Evolutionary conservation across 2,329 filamentous ascomycete genomes (phyloP).

Genomic region (Sarocladium kiliense): DNA sequence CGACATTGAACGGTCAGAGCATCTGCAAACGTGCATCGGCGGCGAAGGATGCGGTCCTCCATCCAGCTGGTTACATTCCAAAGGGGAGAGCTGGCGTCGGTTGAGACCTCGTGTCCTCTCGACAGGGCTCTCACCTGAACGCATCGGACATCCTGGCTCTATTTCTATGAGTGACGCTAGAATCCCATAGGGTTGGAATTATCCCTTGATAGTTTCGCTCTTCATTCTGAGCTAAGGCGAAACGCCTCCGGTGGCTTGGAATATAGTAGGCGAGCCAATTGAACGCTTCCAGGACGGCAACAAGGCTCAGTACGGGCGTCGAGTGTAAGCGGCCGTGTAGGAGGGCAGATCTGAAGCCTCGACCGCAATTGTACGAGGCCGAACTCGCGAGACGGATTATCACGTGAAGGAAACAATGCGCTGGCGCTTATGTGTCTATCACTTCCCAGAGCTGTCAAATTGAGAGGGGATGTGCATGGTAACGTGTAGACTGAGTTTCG

Average conservation of each 20-base stretch:
- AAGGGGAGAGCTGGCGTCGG: too few relatives aligned
- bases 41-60: too few relatives aligned
- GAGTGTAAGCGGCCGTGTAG: conserved; percentile 4
- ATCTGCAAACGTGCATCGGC: too few relatives aligned
- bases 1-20: too few relatives aligned
- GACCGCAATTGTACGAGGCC: neutral
- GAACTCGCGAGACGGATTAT: neutral
- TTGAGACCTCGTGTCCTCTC: too few relatives aligned
- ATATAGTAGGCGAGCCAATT: conserved; percentile 1
- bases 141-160: too few relatives aligned
- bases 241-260: neutral
- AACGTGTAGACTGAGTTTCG: neutral
- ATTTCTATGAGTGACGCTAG: too few relatives aligned
- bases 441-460: neutral
- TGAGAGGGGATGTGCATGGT: neutral
- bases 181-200: too few relatives aligned
- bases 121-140: too few relatives aligned
- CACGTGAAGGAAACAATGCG: neutral
- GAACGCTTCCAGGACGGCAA: neutral
- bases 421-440: neutral
- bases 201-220: neutral
- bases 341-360: neutral
- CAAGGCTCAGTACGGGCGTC: neutral
- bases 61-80: too few relatives aligned
- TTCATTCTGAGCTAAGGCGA: neutral